Conservation (phyloP, 1,139 yeast genomes). For the Suhomyces panamericanus region DNA sequence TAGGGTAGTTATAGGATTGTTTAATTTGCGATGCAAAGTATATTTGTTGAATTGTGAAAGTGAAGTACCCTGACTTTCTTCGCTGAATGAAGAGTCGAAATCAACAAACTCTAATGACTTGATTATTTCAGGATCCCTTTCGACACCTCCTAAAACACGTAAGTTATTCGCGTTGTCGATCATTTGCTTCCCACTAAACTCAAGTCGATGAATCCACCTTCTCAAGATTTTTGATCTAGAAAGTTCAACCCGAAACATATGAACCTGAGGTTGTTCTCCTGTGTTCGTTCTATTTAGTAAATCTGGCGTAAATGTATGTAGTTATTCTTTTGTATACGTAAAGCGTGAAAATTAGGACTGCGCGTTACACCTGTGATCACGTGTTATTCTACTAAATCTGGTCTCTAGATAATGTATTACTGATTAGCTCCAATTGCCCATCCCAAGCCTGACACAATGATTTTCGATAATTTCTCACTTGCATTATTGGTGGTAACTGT, state of each 20-base stretch:
- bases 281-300: neutral
- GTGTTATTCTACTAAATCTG: neutral
- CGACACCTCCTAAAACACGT: slow-evolving; percentile 7
- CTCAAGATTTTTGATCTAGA: neutral
- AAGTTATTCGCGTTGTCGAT: neutral
- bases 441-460: slow-evolving; percentile 59
- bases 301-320: neutral
- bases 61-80: slow-evolving; percentile 7
- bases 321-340: too few species aligned
- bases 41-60: neutral
- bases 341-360: too few species aligned
- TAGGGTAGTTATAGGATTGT: neutral
- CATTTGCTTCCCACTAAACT: slow-evolving; percentile 3
- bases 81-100: slow-evolving; percentile 16
- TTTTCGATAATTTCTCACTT: slow-evolving; percentile 51
- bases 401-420: neutral
- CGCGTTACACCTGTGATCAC: too few species aligned
- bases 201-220: slow-evolving; percentile 8
- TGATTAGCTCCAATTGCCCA: slow-evolving; percentile 65
- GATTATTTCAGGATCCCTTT: slow-evolving; percentile 11
- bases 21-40: neutral
- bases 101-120: slow-evolving; percentile 13
- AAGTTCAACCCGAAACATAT: slow-evolving; percentile 8
- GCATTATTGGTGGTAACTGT: slow-evolving; percentile 38
- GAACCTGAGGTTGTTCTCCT: neutral